These are phyloP conservation scores for Inga oerstediana DNA, from an alignment of 306 rosid species.

Conservation along the genomic window DNA sequence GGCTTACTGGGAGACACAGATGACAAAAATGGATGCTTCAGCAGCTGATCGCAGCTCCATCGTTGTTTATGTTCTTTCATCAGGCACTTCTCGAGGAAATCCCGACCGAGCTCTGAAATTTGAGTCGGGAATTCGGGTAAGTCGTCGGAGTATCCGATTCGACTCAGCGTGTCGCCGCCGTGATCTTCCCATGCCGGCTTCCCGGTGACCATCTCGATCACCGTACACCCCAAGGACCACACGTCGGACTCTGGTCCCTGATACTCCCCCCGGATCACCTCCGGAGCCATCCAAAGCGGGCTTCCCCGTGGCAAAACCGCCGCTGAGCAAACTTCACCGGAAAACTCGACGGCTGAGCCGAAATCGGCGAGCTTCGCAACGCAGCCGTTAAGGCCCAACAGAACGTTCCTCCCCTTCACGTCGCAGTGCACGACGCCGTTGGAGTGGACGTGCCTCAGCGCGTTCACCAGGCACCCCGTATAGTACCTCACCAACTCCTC, in stretches of 20 bases:
- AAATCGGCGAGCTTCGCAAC: slow-evolving; percentile 66
- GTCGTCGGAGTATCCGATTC: slow-evolving; percentile 53
- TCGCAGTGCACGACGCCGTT: slow-evolving; percentile 73
- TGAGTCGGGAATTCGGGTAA: slow-evolving; percentile 48
- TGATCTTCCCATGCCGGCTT: slow-evolving; percentile 71
- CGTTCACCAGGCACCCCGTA: slow-evolving; percentile 64
- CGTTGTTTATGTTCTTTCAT: slow-evolving; percentile 46
- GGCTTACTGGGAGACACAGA: slow-evolving; percentile 15
- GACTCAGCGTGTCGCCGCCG: slow-evolving; percentile 47
- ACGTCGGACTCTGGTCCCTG: slow-evolving; percentile 78
- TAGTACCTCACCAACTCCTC: slow-evolving; percentile 44
- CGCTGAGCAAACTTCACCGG: background rate
- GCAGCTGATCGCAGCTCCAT: slow-evolving; percentile 76
- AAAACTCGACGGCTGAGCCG: slow-evolving; percentile 52
- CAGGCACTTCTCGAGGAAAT: slow-evolving; percentile 66
- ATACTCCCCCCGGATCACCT: slow-evolving; percentile 61
- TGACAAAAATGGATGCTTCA: slow-evolving; percentile 65
- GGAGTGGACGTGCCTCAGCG: slow-evolving; percentile 55
- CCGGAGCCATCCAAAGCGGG: slow-evolving; percentile 90
- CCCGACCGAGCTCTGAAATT: slow-evolving; percentile 56
- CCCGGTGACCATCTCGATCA: slow-evolving; percentile 72
- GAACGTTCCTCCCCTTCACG: slow-evolving; percentile 65
- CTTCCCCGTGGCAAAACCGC: slow-evolving; percentile 59
- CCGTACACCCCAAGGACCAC: slow-evolving; percentile 82
- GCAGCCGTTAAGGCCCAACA: slow-evolving; percentile 35